These are phyloP conservation scores for Circinella umbellata DNA, from an alignment of 371 early-diverging fungal genomes.

Conservation along the genomic window DNA sequence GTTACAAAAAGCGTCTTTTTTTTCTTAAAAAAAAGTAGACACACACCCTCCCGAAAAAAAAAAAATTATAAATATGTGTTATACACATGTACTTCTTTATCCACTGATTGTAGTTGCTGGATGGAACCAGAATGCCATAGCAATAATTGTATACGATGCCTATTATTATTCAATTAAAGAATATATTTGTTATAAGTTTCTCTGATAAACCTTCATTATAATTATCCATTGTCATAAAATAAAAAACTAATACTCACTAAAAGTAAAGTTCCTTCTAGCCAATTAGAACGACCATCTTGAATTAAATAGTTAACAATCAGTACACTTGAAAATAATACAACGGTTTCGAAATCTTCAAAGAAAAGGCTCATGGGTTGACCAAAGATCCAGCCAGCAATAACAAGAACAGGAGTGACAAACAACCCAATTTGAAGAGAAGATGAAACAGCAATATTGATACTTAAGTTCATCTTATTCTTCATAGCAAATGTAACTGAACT, in stretches of 20 bases:
- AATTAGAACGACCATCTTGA: constrained; percentile 77
- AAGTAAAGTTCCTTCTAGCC: constrained; percentile 85
- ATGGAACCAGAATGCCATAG: constrained; percentile 76
- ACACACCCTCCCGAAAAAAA: neutral
- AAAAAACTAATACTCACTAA: constrained; percentile 41
- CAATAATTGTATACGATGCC: constrained; percentile 75
- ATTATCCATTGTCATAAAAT: no score
- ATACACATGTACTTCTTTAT: neutral
- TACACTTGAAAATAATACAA: constrained; percentile 83
- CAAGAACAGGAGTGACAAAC: constrained; percentile 86
- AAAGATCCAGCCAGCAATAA: constrained; percentile 89
- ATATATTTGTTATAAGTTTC: neutral
- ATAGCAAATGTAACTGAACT: constrained; percentile 85
- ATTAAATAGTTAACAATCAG: constrained; percentile 85
- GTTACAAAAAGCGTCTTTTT: no score
- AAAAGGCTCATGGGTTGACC: constrained; percentile 76
- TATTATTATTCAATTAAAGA: neutral
- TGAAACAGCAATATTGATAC: constrained; percentile 87
- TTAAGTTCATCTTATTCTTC: constrained; percentile 91
- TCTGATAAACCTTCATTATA: neutral
- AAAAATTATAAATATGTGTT: neutral
- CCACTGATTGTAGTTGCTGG: constrained; percentile 20
- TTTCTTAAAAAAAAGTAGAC: no score
- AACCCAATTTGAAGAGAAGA: constrained; percentile 91
- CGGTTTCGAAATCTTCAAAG: constrained; percentile 86